Conservation (phyloP, 2,329 filamentous ascomycete genomes). For the Fusarium papillatum region DNA sequence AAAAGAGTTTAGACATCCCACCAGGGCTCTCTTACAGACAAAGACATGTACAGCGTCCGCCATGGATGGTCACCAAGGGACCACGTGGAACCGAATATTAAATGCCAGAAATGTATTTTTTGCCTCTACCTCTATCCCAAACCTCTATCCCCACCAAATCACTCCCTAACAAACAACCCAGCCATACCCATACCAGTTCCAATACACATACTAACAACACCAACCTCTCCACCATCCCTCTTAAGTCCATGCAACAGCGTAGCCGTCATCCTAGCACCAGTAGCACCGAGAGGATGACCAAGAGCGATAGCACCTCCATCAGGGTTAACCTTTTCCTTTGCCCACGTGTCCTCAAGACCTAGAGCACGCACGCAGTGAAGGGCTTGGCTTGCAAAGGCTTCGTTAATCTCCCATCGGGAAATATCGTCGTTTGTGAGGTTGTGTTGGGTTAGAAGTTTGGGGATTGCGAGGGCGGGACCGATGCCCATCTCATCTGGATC, state of each 20-base stretch:
- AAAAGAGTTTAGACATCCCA: background rate
- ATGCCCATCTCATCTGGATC: slow-evolving; percentile 95
- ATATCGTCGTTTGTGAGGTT: slow-evolving; percentile 79
- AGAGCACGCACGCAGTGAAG: slow-evolving; percentile 80
- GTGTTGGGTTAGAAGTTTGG: slow-evolving; percentile 79
- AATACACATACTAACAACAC: slow-evolving; percentile 93
- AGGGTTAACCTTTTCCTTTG: slow-evolving; percentile 83
- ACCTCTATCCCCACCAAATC: background rate
- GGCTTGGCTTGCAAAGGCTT: slow-evolving; percentile 78
- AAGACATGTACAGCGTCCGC: too few relatives aligned
- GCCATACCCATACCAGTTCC: slow-evolving; percentile 65
- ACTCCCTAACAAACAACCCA: slow-evolving; percentile 42
- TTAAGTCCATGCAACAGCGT: slow-evolving; percentile 77
- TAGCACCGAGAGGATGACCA: slow-evolving; percentile 92
- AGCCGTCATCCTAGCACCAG: slow-evolving; percentile 84
- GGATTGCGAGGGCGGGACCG: slow-evolving; percentile 88
- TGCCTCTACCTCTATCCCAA: background rate
- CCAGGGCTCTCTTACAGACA: background rate
- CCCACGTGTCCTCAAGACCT: slow-evolving; percentile 73
- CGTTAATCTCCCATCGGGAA: slow-evolving; percentile 93
- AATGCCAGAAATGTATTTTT: background rate
- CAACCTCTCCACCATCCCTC: slow-evolving; percentile 80
- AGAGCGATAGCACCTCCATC: slow-evolving; percentile 96
- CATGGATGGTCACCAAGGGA: background rate
- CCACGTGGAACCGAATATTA: too few relatives aligned